Evolutionary conservation across 2,329 filamentous ascomycete genomes (phyloP), one percentile per base, ranked within the genome.

Genomic region (Metarhizium anisopliae): DNA sequence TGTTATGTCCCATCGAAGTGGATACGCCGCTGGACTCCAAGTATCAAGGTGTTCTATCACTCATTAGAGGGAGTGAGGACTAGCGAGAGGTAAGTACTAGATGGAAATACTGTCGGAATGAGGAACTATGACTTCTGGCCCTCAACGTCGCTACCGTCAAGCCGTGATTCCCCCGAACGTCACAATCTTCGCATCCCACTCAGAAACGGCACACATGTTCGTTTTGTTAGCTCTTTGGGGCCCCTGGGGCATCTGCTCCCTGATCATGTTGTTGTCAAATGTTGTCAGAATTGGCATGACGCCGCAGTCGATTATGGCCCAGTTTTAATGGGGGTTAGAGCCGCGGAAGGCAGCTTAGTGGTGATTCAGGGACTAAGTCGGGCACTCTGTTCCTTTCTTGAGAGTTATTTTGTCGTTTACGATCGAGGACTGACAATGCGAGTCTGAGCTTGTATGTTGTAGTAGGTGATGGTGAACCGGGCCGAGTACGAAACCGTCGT

Each of bases 111-210:
- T 68, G 64, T 90, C 87, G 68, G 90, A 90, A 68, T 90, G 87
- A 58, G 90, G 73, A 14, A 91, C 86, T 80, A 42, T 89, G 81
- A 45, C 83, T 75, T 62, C 80, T 76, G 56, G 86, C 85, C 2
- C 87, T 74, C 53, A 90, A 76, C 1, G 86, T 86, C 2, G 87
- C 84, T 18, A 91, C 74, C 1, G 86, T 81, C 53, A 90, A 73
- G 61, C 81, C 85, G 68, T 90, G 87, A 67, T 90, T 36, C 87
- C 87, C 18, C 87, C 87, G 1, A 91, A 76, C 0, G 85, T 86
- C 54, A 90, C 76, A 47, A 90, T 75, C 68, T 80, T 83, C 4
- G 79, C 25, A 25, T 25, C 25, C 25, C 25, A 25, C 25, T 25
- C 3, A 25, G 25, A 25, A 25, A 25, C 25, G 25, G 4, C 25